phyloP scores from a whole-genome alignment of 352 stramenopile species.

The Globisporangium sylvaticum region DNA sequence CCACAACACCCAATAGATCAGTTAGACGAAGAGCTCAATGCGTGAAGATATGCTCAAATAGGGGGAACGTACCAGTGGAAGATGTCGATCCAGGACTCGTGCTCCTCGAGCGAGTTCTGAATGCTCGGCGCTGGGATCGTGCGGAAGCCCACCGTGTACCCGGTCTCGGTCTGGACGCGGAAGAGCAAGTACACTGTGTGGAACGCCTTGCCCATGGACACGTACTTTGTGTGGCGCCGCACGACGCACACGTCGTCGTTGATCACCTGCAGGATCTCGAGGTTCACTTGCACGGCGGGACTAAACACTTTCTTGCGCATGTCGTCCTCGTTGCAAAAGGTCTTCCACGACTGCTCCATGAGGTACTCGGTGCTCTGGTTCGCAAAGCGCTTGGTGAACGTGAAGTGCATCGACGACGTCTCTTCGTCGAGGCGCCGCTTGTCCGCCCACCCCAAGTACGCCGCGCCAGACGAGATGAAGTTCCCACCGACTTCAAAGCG shows the following conservation, averaged over 20 bases:
- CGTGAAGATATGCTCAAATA: neutral
- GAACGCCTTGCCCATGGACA: slow-evolving; percentile 42
- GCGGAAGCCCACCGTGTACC: slow-evolving; percentile 65
- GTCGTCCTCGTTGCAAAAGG: slow-evolving; percentile 40
- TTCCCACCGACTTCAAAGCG: slow-evolving; percentile 41
- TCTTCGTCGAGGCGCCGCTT: slow-evolving; percentile 39
- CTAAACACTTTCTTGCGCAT: slow-evolving; percentile 53
- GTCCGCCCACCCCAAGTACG: slow-evolving; percentile 59
- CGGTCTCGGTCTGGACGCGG: slow-evolving; percentile 41
- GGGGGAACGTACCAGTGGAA: slow-evolving; percentile 47
- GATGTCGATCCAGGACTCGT: slow-evolving; percentile 58
- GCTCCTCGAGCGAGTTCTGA: slow-evolving; percentile 38
- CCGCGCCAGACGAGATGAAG: slow-evolving; percentile 45
- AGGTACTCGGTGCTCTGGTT: slow-evolving; percentile 28
- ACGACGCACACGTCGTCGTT: slow-evolving; percentile 52
- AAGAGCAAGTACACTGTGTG: slow-evolving; percentile 75
- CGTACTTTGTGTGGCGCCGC: slow-evolving; percentile 52
- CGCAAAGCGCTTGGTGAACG: slow-evolving; percentile 50
- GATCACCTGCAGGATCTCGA: slow-evolving; percentile 46
- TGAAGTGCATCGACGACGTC: slow-evolving; percentile 50
- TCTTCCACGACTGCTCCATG: slow-evolving; percentile 50
- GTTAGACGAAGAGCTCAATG: neutral
- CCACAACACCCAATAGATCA: neutral
- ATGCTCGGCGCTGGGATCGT: slow-evolving; percentile 51
- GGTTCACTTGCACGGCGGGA: slow-evolving; percentile 33